A percentile compares a stretch with the other conserved stretches of the same genome.
These are phyloP conservation scores for Emydomyces testavorans DNA, from an alignment of 2,329 filamentous ascomycete genomes.

Conservation along the genomic window DNA sequence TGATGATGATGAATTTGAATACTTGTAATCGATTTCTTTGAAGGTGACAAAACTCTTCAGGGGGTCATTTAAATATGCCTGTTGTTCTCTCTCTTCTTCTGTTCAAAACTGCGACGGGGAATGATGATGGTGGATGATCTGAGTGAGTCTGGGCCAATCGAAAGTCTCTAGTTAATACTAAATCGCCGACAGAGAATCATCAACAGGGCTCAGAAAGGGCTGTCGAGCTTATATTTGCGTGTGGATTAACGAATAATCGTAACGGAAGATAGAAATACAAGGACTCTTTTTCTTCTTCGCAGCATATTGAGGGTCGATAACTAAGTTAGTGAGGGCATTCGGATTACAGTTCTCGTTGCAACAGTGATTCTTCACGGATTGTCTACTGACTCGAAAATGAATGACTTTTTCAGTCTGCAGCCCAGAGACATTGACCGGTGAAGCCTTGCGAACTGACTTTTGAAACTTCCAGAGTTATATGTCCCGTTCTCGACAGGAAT, in stretches of 20 bases:
- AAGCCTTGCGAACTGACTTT: constrained; percentile 43
- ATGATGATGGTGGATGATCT: neutral
- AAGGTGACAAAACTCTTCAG: neutral
- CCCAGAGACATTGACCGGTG: constrained; percentile 43
- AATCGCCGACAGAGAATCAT: neutral
- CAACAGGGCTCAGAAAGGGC: no score
- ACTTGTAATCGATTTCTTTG: neutral
- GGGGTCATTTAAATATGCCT: neutral
- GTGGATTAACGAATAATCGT: no score
- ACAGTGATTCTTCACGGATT: no score
- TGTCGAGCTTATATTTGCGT: neutral
- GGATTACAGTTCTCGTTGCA: no score
- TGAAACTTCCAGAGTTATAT: constrained; percentile 47
- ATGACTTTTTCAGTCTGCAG: constrained; percentile 30
- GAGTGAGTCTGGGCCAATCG: constrained; percentile 1
- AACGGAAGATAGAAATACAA: no score
- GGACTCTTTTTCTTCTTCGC: no score
- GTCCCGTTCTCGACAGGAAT: constrained; percentile 38
- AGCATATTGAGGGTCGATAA: no score
- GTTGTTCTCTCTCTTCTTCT: neutral
- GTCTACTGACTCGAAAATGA: no score
- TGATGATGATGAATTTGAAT: no score
- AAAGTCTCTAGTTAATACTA: neutral
- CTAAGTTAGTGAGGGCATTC: no score
- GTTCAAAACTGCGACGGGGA: neutral